Conservation (phyloP, 768 basidiomycete genomes). For the Trametes villosa region DNA sequence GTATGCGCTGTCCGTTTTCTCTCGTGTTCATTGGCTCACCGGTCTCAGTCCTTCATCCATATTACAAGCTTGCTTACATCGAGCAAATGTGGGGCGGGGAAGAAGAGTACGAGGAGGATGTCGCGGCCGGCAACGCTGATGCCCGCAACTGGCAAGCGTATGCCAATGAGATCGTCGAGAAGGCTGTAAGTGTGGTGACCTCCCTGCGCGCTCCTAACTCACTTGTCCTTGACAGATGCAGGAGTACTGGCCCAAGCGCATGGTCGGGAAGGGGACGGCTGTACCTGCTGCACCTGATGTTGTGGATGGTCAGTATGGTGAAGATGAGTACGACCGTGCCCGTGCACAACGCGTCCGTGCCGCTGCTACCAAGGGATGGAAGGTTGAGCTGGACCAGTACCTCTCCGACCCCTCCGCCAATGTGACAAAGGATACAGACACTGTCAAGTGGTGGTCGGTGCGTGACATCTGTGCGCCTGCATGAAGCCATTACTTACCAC, state of each 20-base stretch:
- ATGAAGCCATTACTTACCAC: background rate
- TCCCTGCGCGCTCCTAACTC: background rate
- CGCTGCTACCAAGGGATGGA: background rate
- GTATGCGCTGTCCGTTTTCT: background rate
- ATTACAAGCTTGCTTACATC: background rate
- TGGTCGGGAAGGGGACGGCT: background rate
- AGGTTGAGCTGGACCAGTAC: background rate
- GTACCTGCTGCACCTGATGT: background rate
- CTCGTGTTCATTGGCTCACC: background rate
- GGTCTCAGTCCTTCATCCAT: background rate
- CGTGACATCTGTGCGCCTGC: background rate
- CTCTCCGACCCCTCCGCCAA: background rate
- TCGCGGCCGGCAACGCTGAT: background rate
- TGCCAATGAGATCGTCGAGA: background rate
- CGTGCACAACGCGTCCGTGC: background rate
- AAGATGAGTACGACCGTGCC: background rate
- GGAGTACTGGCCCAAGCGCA: background rate
- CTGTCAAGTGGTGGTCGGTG: background rate
- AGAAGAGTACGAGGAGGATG: background rate
- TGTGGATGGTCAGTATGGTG: background rate
- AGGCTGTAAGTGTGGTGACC: background rate
- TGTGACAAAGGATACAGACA: background rate
- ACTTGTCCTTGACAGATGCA: background rate
- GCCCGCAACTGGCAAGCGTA: background rate
- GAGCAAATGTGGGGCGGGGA: background rate